phyloP scores from a whole-genome alignment of 164 flowering plant genomes.

The Stephania japonica region DNA sequence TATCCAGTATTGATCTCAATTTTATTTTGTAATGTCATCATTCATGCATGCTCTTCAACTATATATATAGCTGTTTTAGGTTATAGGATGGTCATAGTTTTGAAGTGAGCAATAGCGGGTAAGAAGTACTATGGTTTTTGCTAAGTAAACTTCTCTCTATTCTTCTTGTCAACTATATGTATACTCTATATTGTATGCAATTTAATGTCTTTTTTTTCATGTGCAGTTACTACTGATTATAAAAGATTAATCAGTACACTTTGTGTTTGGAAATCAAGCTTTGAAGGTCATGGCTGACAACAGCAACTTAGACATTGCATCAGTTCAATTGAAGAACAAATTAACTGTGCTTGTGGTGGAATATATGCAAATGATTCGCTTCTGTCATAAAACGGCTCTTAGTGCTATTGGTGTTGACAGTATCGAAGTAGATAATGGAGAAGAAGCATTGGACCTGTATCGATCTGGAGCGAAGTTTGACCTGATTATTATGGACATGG shows the following conservation, averaged over 20 bases:
- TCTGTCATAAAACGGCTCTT: not conserved
- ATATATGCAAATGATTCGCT: not conserved
- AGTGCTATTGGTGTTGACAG: not conserved
- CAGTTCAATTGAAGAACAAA: not conserved
- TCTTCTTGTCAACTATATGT: not conserved
- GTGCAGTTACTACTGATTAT: not conserved
- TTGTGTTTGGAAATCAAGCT: not conserved
- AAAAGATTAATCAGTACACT: not conserved
- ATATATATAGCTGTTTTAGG: not conserved
- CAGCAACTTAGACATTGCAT: not conserved
- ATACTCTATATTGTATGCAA: not conserved
- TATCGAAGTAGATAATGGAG: not conserved
- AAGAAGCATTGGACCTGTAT: not conserved
- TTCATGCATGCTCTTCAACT: not conserved
- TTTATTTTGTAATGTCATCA: not conserved
- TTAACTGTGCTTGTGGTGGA: not conserved
- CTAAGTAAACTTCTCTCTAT: not conserved
- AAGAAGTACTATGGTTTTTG: not conserved
- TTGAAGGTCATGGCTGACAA: not conserved
- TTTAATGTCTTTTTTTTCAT: not conserved
- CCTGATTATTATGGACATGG: not conserved
- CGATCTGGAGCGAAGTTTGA: not conserved
- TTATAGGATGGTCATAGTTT: not conserved
- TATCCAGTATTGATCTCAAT: not conserved
- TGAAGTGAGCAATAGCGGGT: not conserved